Conservation (phyloP, 192 early-diverging fungal species). For the Rhizophagus clarus region DNA sequence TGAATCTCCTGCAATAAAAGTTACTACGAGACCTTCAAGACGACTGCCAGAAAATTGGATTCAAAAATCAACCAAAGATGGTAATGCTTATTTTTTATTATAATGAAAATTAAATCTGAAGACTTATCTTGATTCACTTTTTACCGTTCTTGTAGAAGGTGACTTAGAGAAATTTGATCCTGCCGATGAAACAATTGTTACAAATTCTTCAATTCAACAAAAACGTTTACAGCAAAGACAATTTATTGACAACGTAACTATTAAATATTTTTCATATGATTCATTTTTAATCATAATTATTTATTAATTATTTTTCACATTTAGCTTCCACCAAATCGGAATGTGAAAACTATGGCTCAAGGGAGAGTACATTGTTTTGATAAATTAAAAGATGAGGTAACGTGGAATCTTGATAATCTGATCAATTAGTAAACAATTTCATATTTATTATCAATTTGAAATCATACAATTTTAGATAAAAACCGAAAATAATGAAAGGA, state of each 20-base stretch:
- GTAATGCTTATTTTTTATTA: constrained; percentile 41
- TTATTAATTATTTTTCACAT: not conserved
- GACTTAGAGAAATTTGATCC: not conserved
- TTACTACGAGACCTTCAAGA: not conserved
- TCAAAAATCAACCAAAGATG: constrained; percentile 37
- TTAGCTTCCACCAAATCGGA: constrained; percentile 53
- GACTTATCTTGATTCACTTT: not conserved
- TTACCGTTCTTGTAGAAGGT: not conserved
- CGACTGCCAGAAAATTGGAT: constrained; percentile 34
- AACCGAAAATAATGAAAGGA: not conserved
- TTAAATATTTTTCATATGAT: not conserved
- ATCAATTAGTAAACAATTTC: constrained; percentile 1
- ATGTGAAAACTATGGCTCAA: constrained; percentile 43
- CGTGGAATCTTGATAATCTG: constrained; percentile 52
- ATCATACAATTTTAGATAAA: not conserved
- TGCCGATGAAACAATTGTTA: not conserved
- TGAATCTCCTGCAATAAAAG: not conserved
- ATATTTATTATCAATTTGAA: not conserved
- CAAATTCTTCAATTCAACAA: constrained; percentile 28
- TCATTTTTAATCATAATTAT: not conserved
- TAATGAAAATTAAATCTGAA: constrained; percentile 44
- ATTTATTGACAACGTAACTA: not conserved
- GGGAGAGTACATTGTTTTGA: constrained; percentile 58
- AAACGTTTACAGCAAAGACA: not conserved
- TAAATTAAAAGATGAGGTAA: constrained; percentile 50